Evolutionary conservation across 495 filamentous ascomycete genomes (phyloP).

Genomic region (Hypoxylon subgilvum): DNA sequence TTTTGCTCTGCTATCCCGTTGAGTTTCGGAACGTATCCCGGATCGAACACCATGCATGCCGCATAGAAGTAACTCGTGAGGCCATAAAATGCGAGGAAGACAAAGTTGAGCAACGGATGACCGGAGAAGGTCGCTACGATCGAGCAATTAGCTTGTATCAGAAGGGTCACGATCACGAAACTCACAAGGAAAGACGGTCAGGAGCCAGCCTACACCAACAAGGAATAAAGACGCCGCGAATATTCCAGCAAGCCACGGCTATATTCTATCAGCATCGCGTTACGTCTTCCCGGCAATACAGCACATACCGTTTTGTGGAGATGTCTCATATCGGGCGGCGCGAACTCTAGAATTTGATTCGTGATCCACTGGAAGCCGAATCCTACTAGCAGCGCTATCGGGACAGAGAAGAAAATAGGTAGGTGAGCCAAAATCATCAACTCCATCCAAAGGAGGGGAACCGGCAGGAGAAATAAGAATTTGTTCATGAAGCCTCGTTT

Average conservation of each 20-base stretch:
- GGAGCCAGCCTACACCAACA: slow-evolving; percentile 76
- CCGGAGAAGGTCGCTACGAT: slow-evolving; percentile 65
- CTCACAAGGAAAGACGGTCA: slow-evolving; percentile 68
- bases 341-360: slow-evolving; percentile 76
- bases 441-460: slow-evolving; percentile 71
- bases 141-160: slow-evolving; percentile 9
- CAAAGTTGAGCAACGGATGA: slow-evolving; percentile 73
- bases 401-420: slow-evolving; percentile 75
- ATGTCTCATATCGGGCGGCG: slow-evolving; percentile 82
- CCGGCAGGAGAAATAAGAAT: slow-evolving; percentile 91
- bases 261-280: slow-evolving; percentile 21
- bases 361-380: slow-evolving; percentile 81
- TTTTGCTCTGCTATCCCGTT: slow-evolving; percentile 86
- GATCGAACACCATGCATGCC: slow-evolving; percentile 82
- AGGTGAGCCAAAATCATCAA: slow-evolving; percentile 75
- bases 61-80: slow-evolving; percentile 85
- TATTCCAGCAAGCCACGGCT: slow-evolving; percentile 92
- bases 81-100: slow-evolving; percentile 68
- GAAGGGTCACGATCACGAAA: neutral
- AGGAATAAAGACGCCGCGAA: slow-evolving; percentile 88
- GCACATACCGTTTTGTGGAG: slow-evolving; percentile 81
- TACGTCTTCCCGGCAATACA: neutral
- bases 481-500: slow-evolving; percentile 75
- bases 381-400: slow-evolving; percentile 66
- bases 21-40: slow-evolving; percentile 92